These are phyloP conservation scores for Vitis amurensis DNA, from an alignment of 164 flowering plant species.

Conservation along the genomic window DNA sequence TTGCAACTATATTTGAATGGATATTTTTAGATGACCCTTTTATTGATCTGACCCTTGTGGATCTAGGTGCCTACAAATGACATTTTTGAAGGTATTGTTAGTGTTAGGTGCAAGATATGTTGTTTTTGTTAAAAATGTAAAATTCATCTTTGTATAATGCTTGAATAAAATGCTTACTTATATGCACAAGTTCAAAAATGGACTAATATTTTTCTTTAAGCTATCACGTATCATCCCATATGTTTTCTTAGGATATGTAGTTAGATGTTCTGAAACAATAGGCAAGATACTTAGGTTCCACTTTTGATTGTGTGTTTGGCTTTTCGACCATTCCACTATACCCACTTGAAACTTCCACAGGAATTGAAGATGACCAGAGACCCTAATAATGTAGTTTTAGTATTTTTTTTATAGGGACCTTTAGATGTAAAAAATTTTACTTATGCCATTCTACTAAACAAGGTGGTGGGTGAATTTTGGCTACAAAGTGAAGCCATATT, in stretches of 20 bases:
- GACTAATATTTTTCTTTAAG: slow-evolving; percentile 63
- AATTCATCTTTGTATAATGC: too few relatives aligned
- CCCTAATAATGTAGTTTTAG: slow-evolving; percentile 41
- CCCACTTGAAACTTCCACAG: slow-evolving; percentile 63
- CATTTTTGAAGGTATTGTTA: slow-evolving; percentile 5
- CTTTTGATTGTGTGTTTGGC: slow-evolving; percentile 46
- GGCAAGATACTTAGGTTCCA: slow-evolving; percentile 88
- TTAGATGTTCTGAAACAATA: slow-evolving; percentile 74
- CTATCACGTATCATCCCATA: slow-evolving; percentile 84
- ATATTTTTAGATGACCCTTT: slow-evolving; percentile 64
- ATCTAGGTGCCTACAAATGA: slow-evolving; percentile 64
- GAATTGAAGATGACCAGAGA: slow-evolving; percentile 43
- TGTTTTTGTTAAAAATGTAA: too few relatives aligned
- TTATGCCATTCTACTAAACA: slow-evolving; percentile 76
- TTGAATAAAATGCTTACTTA: too few relatives aligned
- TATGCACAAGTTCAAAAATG: too few relatives aligned
- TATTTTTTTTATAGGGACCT: neutral
- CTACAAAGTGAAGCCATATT: slow-evolving; percentile 37
- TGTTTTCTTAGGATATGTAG: slow-evolving; percentile 82
- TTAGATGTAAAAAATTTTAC: slow-evolving; percentile 15
- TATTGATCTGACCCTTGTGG: slow-evolving; percentile 55
- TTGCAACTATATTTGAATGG: slow-evolving; percentile 57
- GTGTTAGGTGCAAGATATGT: too few relatives aligned
- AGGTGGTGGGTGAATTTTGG: slow-evolving; percentile 43
- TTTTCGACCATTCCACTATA: slow-evolving; percentile 79